Conservation (phyloP, 2,329 filamentous ascomycete genomes). For the Stachybotrys chlorohalonatus region DNA sequence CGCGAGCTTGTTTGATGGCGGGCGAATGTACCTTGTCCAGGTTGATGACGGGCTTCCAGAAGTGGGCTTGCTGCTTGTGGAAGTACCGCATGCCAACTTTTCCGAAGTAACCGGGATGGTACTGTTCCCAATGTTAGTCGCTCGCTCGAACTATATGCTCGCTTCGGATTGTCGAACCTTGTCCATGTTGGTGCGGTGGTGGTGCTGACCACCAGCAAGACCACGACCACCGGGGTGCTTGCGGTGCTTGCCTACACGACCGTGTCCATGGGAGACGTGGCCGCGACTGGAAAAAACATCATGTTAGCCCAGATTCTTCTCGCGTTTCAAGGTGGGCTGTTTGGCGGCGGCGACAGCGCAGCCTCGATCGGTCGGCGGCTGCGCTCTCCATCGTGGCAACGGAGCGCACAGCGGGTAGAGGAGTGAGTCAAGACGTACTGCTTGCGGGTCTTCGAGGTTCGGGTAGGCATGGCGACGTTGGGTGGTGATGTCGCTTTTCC, state of each 20-base stretch:
- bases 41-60: conserved; percentile 99
- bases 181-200: conserved; percentile 55
- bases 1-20: not conserved
- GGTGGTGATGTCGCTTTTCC: conserved; percentile 34
- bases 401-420: conserved; percentile 9
- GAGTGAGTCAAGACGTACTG: conserved; percentile 48
- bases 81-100: conserved; percentile 95
- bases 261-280: conserved; percentile 96
- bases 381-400: conserved; percentile 11
- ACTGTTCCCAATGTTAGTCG: conserved; percentile 39
- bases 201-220: conserved; percentile 98
- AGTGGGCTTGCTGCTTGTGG: conserved; percentile 91
- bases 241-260: conserved; percentile 97
- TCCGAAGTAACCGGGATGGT: conserved; percentile 98
- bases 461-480: conserved; percentile 60
- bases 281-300: conserved; percentile 58
- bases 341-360: conserved; percentile 5
- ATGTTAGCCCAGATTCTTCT: conserved; percentile 9
- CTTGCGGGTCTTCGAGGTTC: conserved; percentile 69
- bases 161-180: conserved; percentile 56
- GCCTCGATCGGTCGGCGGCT: conserved; percentile 1
- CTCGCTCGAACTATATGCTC: not conserved
- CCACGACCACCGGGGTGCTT: conserved; percentile 80
- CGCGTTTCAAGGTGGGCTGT: not conserved
- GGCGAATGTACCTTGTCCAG: conserved; percentile 72